A percentile compares a stretch with the other conserved stretches of the same genome.
Conservation (phyloP, 495 filamentous ascomycete species). For the Clavariopsis aquatica region DNA sequence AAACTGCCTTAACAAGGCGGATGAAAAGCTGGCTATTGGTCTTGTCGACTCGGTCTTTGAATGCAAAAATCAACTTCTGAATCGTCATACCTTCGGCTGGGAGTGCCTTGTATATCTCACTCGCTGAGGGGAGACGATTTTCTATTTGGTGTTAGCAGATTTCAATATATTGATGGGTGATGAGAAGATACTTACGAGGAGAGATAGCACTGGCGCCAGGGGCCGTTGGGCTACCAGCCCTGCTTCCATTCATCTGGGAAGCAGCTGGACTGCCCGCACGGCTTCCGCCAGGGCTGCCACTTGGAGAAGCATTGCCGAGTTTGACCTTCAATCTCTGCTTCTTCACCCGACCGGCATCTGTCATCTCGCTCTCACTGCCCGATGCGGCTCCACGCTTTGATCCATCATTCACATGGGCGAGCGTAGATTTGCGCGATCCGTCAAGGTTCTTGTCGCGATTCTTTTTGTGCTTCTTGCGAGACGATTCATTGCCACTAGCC, state of each 20-base stretch:
- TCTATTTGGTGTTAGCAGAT: conserved; percentile 22
- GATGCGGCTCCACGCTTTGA: conserved; percentile 61
- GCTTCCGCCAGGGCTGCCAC: conserved; percentile 49
- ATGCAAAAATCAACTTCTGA: conserved; percentile 60
- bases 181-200: conserved; percentile 26
- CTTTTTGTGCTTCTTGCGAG: conserved; percentile 85
- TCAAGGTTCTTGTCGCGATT: conserved; percentile 57
- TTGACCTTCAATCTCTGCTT: conserved; percentile 69
- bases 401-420: conserved; percentile 47
- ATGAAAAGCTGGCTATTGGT: conserved; percentile 53
- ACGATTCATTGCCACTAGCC: conserved; percentile 84
- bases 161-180: conserved; percentile 24
- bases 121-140: conserved; percentile 51
- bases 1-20: conserved; percentile 53
- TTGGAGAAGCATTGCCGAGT: conserved; percentile 37
- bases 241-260: conserved; percentile 56
- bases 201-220: conserved; percentile 49
- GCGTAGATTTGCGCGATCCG: conserved; percentile 47
- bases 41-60: conserved; percentile 58
- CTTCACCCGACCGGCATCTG: conserved; percentile 65
- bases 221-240: conserved; percentile 43
- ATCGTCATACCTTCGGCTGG: conserved; percentile 69
- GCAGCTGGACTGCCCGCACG: conserved; percentile 44
- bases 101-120: conserved; percentile 71
- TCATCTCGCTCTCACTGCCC: conserved; percentile 78